phyloP scores from a whole-genome alignment of 169 alveolate genomes.

The Plasmodium reichenowi region DNA sequence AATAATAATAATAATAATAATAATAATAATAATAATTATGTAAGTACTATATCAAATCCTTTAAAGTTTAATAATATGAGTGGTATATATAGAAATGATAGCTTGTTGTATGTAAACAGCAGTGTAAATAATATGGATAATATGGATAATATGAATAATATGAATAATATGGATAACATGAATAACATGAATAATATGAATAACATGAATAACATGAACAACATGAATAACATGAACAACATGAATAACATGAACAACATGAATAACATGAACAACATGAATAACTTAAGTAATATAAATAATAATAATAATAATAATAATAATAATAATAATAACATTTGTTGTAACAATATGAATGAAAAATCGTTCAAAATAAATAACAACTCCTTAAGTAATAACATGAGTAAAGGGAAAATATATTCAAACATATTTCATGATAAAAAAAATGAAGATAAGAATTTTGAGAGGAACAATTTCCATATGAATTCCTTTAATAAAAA shows the following conservation, averaged over 20 bases:
- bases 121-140: too few relatives aligned
- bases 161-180: too few relatives aligned
- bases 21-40: constrained; percentile 21
- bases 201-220: background rate
- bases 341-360: constrained; percentile 11
- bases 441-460: constrained; percentile 15
- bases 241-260: too few relatives aligned
- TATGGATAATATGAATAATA: too few relatives aligned
- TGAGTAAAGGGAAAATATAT: background rate
- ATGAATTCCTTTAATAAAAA: constrained; percentile 46
- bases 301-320: constrained; percentile 2
- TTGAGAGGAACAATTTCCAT: background rate
- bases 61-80: constrained; percentile 18
- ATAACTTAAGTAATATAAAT: too few relatives aligned
- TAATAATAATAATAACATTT: constrained; percentile 9
- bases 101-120: too few relatives aligned
- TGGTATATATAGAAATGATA: background rate
- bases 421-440: constrained; percentile 28
- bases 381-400: constrained; percentile 1
- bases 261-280: too few relatives aligned
- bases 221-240: background rate
- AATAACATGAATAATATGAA: too few relatives aligned
- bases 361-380: background rate
- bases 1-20: constrained; percentile 6
- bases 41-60: background rate